Evolutionary conservation across 495 filamentous ascomycete species (phyloP), one percentile per base, ranked within the genome.

Genomic region (Penicillium cosmopolitanum): DNA sequence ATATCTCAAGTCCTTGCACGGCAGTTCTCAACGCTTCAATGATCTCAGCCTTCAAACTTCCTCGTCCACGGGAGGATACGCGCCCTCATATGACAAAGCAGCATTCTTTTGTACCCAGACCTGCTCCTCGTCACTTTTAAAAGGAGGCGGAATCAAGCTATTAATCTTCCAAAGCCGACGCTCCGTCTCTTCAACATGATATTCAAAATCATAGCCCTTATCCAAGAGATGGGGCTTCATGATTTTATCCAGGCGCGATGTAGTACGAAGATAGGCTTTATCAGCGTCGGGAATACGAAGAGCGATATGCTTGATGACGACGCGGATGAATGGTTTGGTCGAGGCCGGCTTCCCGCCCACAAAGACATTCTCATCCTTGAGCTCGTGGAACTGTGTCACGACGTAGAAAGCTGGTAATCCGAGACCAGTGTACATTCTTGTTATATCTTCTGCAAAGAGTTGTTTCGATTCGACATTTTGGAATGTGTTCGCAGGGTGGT

Each of bases 381-480:
- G 33, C 9, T 62, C 47, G 25, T 62, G 34, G 57, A 72, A 72
- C 3, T 70, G 56, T 5, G 52, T 56, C 8, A 70, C 61, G 18
- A 73, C 70, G 50, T 73, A 73, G 60, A 73, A 73, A 9, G 63
- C 61, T 0, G 70, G 67, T 1, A 73, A 62, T 4, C 70, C 67
- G 23, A 65, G 0, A 7, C 19, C 11, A 19, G 57, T 59, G 51
- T 73, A 73, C n/a, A 65, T 61, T 8, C 66, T 58, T 1, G 70
- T 73, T 15, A 73, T 68, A 50, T 65, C 65, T 42, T 62, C 13
- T 11, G 56, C 61, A 34, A 73, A 59, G 25, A 55, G 15, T 15
- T 56, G 23, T 43, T 73, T 73, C 11, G 57, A 46, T 0, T 53
- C 52, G 2, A 38, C 2, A 21, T 66, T 57, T 9, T 47, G 38